Percentiles rank a stretch among this genome's conserved stretches.
Conservation (phyloP, 2,329 filamentous ascomycete species). For the Exserohilum turcica region DNA sequence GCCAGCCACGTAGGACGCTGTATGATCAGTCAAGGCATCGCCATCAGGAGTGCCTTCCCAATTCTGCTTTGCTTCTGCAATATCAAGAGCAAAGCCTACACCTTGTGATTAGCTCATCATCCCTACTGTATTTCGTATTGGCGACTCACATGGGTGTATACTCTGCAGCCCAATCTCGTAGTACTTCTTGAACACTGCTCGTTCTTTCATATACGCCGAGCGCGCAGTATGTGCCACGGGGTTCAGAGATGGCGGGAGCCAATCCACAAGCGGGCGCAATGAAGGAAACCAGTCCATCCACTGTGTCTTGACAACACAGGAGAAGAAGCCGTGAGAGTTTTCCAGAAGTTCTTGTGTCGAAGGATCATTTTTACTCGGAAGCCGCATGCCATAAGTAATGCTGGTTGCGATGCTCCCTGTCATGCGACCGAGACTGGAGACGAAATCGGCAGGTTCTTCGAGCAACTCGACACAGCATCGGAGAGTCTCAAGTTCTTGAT, state of each 20-base stretch:
- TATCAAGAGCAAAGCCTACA: too few species aligned
- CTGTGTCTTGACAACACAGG: background rate
- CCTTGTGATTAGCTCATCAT: too few species aligned
- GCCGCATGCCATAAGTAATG: constrained; percentile 3
- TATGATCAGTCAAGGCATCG: background rate
- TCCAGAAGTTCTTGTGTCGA: background rate
- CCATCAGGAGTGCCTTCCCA: too few species aligned
- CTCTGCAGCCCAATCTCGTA: background rate
- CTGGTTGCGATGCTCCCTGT: constrained; percentile 1
- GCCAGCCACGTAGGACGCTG: constrained; percentile 3
- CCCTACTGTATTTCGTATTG: too few species aligned
- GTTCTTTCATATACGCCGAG: background rate
- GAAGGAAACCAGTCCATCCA: background rate
- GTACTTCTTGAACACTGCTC: background rate
- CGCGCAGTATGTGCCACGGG: background rate
- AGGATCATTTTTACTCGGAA: background rate
- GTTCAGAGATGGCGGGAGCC: background rate
- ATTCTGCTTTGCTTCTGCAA: background rate
- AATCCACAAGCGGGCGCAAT: background rate
- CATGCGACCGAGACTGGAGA: background rate
- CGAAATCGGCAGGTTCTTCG: background rate
- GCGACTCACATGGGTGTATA: background rate
- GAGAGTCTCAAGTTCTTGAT: constrained; percentile 9
- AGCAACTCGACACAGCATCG: constrained; percentile 2
- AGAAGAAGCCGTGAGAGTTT: constrained; percentile 3